Evolutionary conservation across 202 grass and related monocot species (phyloP).

Genomic region (Eragrostis tef): DNA sequence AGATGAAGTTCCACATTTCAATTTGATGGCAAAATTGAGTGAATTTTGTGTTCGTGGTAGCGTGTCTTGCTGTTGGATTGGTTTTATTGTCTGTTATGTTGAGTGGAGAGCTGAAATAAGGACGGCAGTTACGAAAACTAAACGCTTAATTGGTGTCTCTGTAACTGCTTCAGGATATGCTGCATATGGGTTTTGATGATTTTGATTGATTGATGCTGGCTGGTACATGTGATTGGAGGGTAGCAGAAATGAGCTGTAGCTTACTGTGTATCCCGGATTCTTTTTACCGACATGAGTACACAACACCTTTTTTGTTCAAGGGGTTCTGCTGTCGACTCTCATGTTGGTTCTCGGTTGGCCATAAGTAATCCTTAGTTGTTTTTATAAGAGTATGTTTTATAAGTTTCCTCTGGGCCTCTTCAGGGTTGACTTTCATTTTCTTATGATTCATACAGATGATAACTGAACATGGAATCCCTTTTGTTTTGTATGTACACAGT

Average conservation of each 20-base stretch:
- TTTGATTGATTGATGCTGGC: neutral
- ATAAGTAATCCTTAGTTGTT: neutral
- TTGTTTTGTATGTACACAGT: neutral
- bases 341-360: neutral
- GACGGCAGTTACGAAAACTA: neutral
- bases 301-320: neutral
- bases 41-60: neutral
- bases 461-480: slow-evolving; percentile 3
- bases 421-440: neutral
- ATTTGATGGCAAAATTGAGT: neutral
- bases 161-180: neutral
- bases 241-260: neutral
- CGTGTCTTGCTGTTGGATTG: neutral
- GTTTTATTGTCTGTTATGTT: too few relatives aligned
- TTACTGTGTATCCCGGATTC: neutral
- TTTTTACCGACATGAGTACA: slow-evolving; percentile 1
- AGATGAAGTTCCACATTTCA: neutral
- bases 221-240: neutral
- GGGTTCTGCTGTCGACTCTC: neutral
- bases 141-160: neutral
- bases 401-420: slow-evolving; percentile 2
- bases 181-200: neutral
- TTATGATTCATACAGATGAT: neutral
- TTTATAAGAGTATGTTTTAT: neutral
- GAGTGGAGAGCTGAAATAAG: neutral